Evolutionary conservation across 2,329 filamentous ascomycete species (phyloP).

Genomic region (Lachnellula hyalina): DNA sequence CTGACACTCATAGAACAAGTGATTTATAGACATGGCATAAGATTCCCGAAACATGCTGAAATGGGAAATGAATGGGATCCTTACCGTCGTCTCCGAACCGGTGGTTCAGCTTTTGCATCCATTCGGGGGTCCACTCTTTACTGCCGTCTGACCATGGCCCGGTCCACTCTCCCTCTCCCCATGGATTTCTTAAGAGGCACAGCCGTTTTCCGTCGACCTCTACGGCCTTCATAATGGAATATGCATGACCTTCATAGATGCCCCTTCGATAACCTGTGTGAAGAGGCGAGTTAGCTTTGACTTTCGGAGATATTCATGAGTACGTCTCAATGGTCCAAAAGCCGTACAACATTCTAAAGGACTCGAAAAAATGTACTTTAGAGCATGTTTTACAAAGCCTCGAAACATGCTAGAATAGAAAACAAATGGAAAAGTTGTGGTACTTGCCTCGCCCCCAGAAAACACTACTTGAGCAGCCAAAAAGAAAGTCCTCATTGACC

Average conservation of each 20-base stretch:
- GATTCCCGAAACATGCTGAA: too few species aligned
- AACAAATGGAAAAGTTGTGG: not conserved
- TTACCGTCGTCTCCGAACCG: constrained; percentile 53
- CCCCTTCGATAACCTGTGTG: not conserved
- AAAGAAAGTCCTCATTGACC: constrained; percentile 75
- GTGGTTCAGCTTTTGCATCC: constrained; percentile 52
- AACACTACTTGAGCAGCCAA: constrained; percentile 54
- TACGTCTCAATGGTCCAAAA: too few species aligned
- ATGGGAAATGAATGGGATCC: too few species aligned
- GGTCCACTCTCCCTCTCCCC: constrained; percentile 56
- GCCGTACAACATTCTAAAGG: too few species aligned
- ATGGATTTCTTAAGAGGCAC: constrained; percentile 49
- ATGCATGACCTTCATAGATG: constrained; percentile 42
- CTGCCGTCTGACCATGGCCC: constrained; percentile 52
- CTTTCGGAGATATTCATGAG: too few species aligned
- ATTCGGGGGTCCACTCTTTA: constrained; percentile 57
- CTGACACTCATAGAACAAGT: too few species aligned
- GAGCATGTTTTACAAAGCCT: too few species aligned
- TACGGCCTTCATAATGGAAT: constrained; percentile 52
- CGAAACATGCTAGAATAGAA: not conserved
- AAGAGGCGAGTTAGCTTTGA: too few species aligned
- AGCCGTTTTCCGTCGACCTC: constrained; percentile 49
- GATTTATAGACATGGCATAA: too few species aligned
- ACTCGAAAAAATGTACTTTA: too few species aligned
- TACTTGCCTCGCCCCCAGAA: constrained; percentile 30